A percentile compares a stretch with the other conserved stretches of the same genome.
Evolutionary conservation across 129 eudicot genomes (phyloP).

Genomic region (Helianthus annuus): HanXRQr2.0-SUNRISE NC_035443.2:58777361-58777860

Average conservation of each 20-base stretch:
- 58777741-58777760: too few relatives aligned
- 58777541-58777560: constrained; percentile 84
- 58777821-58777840: too few relatives aligned
- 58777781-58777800: too few relatives aligned
- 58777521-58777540: constrained; percentile 84
- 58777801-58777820: too few relatives aligned
- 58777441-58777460: constrained; percentile 48
- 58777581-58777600: constrained; percentile 67
- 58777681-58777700: background rate
- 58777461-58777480: constrained; percentile 47
- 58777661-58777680: constrained; percentile 29
- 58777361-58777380: constrained; percentile 45
- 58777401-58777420: constrained; percentile 85
- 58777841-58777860: too few relatives aligned
- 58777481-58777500: constrained; percentile 60
- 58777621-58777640: background rate
- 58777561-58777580: constrained; percentile 83
- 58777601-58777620: constrained; percentile 53
- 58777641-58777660: constrained; percentile 30
- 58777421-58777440: constrained; percentile 71
- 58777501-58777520: constrained; percentile 63
- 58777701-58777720: background rate
- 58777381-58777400: constrained; percentile 39
- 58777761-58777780: too few relatives aligned
- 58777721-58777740: too few relatives aligned